These are phyloP conservation scores for Saturnispora quitensis DNA, from an alignment of 805 yeast species.

Conservation along the genomic window DNA sequence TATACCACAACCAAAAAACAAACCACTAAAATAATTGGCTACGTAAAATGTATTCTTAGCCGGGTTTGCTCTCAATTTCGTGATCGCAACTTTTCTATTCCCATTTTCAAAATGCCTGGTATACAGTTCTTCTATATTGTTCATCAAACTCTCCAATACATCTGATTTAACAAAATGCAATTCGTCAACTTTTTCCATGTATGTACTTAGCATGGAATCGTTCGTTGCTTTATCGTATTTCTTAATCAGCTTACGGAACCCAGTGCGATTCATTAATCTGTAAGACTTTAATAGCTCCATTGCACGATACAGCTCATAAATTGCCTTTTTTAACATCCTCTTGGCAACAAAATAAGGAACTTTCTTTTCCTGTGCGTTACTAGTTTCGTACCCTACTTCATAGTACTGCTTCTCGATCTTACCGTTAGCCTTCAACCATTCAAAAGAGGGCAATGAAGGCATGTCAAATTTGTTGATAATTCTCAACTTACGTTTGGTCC, in stretches of 20 bases:
- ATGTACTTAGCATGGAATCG: slow-evolving; percentile 35
- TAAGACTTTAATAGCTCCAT: slow-evolving; percentile 64
- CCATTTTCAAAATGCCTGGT: slow-evolving; percentile 61
- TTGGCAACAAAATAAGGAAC: slow-evolving; percentile 59
- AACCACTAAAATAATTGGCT: slow-evolving; percentile 53
- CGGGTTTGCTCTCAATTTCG: slow-evolving; percentile 49
- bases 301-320: slow-evolving; percentile 64
- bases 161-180: slow-evolving; percentile 57
- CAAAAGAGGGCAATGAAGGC: slow-evolving; percentile 34
- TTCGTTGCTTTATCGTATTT: slow-evolving; percentile 75
- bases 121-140: slow-evolving; percentile 58
- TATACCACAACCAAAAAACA: slow-evolving; percentile 58
- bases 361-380: slow-evolving; percentile 7
- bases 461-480: slow-evolving; percentile 30
- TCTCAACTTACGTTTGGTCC: slow-evolving; percentile 21
- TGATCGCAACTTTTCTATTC: slow-evolving; percentile 62
- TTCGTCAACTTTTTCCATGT: slow-evolving; percentile 48
- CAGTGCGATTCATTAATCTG: slow-evolving; percentile 73
- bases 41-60: slow-evolving; percentile 32
- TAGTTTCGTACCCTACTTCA: slow-evolving; percentile 25
- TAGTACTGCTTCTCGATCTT: slow-evolving; percentile 28
- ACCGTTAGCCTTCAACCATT: slow-evolving; percentile 25
- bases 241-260: slow-evolving; percentile 79
- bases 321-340: slow-evolving; percentile 57
- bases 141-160: slow-evolving; percentile 52